Base-by-base conservation (phyloP, 2,329 filamentous ascomycete species). In the Paecilomyces variotii region DNA sequence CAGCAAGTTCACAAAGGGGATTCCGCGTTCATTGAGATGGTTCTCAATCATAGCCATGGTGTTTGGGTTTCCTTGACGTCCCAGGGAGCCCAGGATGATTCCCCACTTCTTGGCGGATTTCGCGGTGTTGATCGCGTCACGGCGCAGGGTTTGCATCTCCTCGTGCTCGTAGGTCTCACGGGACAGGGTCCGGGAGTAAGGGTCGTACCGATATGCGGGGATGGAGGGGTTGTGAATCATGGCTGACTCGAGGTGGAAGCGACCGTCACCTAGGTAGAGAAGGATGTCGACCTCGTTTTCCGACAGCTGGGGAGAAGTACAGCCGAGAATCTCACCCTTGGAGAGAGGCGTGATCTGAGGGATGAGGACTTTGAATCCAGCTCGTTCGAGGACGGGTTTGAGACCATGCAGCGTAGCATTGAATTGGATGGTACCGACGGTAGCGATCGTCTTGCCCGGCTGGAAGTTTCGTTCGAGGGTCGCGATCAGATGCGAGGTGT, bases 401-500 rank as follows among this genome's bases (percentile, higher is more conserved):
- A 96, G 85, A 14, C 90, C 90, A 74, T 99, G 94, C 32, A 99
- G 87, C 0, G 94, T 97, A 35, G 92, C 90, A 75, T 99, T 99
- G 82, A 99, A 99, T 73, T 99, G 94, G 65, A 99, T 99, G 0
- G 94, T 99, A 54, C 94, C 93, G 14, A 99, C 93, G 65, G 97
- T 83, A 4, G 94, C 94, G 59, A 99, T 87, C 0, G 88, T 93
- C 76, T 94, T 96, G 1, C 90, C 89, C 0, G 87, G 77, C 1
- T 86, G 81, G 72, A 97, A 96, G 71, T 97, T 99, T 61, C 91
- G 87, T 70, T 91, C 88, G 53, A 99, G 81, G 0, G 92, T 94
- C 7, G 89, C 88, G 55, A 97, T 77, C 14, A 99, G 82, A 74
- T 99, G 94, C 11, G 85, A 79, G 0, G 90, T 90, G 74, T 99